Base-by-base conservation (phyloP, 2,329 filamentous ascomycete species). In the Colletotrichum spinosum region DNA sequence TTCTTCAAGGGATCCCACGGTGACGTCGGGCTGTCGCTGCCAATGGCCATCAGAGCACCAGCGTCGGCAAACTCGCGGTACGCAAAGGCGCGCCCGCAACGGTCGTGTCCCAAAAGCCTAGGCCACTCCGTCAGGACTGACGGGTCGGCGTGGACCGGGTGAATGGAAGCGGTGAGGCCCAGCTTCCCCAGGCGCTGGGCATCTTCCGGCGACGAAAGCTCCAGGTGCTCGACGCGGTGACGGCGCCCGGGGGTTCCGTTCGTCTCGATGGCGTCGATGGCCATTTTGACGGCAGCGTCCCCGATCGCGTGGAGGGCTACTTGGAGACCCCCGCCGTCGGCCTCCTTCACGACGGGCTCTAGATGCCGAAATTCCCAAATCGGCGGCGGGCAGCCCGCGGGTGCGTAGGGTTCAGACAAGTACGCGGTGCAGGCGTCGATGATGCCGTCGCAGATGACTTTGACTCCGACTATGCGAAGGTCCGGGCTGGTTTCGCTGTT, bases 251-350 rank as follows among this genome's bases (percentile, higher is more conserved):
- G 79, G 66, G 75, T 77, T 0, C 76, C 79, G 54, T 76, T 78
- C 64, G 70, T 75, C 17, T 76, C 84, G 13, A 91, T 79, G 0
- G 81, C 81, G 68, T 90, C 83, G 63, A 90, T 81, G 8, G 86
- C 87, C 67, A 84, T 84, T 44, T 76, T 78, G 35, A 90, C 79
- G 1, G 88, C 87, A 15, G 78, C 78, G 70, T 91, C 88, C 45
- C 88, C 88, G 62, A 91, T 91, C 46, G 88, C 88, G 69, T 91
- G 88, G 9, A 91, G 78, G 0, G 88, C 88, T 42, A 86, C 83
- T 71, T 91, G 88, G 44, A 91, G 73, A 1, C 84, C 83, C 1
- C 81, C 81, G 3, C 76, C 77, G 49, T 84, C 81, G 2, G 88
- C 87, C n/a, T 79, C 79, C 10, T 79, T 74, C 2, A 91, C 83